Evolutionary conservation across 306 rosid genomes (phyloP).

Genomic region (Leucaena leucocephala): DNA sequence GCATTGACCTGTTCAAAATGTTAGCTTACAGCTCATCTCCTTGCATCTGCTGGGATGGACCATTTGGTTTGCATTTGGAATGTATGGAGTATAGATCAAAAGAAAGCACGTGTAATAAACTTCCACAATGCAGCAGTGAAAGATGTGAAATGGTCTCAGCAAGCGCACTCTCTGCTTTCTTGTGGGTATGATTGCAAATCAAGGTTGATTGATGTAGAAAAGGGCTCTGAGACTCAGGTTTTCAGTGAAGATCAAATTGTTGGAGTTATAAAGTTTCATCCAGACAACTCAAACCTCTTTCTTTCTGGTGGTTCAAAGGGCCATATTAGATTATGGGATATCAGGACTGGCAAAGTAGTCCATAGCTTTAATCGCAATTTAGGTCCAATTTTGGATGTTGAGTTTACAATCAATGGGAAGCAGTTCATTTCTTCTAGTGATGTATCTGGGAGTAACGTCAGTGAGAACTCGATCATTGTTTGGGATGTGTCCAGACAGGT

Average conservation of each 20-base stretch:
- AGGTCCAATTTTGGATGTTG: conserved; percentile 85
- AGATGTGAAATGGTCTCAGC: conserved; percentile 81
- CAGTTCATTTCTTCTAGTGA: conserved; percentile 85
- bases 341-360: conserved; percentile 66
- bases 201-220: conserved; percentile 81
- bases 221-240: conserved; percentile 69
- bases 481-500: conserved; percentile 88
- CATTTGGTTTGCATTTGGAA: conserved; percentile 75
- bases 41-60: conserved; percentile 98
- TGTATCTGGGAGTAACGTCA: conserved; percentile 67
- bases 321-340: conserved; percentile 75
- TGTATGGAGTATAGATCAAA: conserved; percentile 81
- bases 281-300: conserved; percentile 64
- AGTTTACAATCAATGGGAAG: conserved; percentile 65
- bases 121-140: conserved; percentile 76
- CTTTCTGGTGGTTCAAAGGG: conserved; percentile 87
- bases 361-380: conserved; percentile 62
- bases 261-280: conserved; percentile 76
- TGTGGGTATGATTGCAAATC: conserved; percentile 85
- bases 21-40: conserved; percentile 91
- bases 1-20: conserved; percentile 56
- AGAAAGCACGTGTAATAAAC: conserved; percentile 59
- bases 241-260: conserved; percentile 74
- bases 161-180: conserved; percentile 71
- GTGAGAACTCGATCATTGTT: conserved; percentile 79